Conservation (phyloP, 2,329 filamentous ascomycete genomes). For the Alternaria atra region DNA sequence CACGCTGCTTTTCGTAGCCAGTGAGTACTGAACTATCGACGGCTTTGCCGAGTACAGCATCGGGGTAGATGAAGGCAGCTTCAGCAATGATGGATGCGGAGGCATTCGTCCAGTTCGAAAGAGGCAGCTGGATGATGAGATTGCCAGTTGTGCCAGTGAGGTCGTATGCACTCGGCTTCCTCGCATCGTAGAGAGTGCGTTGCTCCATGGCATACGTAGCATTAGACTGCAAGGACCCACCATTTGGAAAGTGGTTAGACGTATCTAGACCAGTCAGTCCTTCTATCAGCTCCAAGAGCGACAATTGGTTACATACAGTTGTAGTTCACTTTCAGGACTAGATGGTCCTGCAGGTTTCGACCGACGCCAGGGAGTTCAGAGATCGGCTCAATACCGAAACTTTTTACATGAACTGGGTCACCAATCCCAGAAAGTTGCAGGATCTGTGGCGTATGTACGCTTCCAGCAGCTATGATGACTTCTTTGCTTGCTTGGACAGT, state of each 20-base stretch:
- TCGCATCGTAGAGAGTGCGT: conserved; percentile 34
- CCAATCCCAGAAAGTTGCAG: conserved; percentile 71
- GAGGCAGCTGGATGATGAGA: conserved; percentile 27
- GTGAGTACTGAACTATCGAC: conserved; percentile 7
- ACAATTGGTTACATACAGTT: conserved; percentile 23
- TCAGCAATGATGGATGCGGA: conserved; percentile 26
- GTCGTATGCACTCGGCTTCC: conserved; percentile 39
- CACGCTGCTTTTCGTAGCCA: conserved; percentile 40
- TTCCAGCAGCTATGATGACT: conserved; percentile 67
- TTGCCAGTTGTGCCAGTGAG: conserved; percentile 32
- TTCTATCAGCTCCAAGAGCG: neutral
- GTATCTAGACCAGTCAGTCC: conserved; percentile 9
- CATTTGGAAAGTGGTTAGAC: conserved; percentile 26
- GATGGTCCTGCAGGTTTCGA: conserved; percentile 40
- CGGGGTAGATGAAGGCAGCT: neutral
- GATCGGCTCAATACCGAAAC: conserved; percentile 22
- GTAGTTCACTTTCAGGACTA: conserved; percentile 28
- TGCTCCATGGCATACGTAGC: conserved; percentile 41
- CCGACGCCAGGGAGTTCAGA: conserved; percentile 40
- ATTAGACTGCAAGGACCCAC: conserved; percentile 29
- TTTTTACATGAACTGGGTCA: conserved; percentile 10
- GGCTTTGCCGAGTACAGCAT: neutral
- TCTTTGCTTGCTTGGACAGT: conserved; percentile 51
- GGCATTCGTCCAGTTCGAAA: conserved; percentile 21
- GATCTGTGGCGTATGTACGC: conserved; percentile 67